These are phyloP conservation scores for Hirsutella minnesotensis DNA, from an alignment of 2,329 filamentous ascomycete genomes.

Conservation along the genomic window DNA sequence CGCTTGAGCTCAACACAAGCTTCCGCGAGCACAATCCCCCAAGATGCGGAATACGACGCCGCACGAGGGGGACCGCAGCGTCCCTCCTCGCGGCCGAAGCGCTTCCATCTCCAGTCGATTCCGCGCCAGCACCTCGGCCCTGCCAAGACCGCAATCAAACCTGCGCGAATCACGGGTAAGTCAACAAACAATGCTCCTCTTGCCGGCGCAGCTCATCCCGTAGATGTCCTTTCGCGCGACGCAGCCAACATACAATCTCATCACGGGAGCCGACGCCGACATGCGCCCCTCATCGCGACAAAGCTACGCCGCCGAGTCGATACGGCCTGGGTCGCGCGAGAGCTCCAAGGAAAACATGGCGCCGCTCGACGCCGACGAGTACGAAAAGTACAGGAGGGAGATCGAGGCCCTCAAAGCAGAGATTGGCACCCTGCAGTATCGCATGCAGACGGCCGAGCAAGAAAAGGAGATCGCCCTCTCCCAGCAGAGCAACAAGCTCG, in stretches of 20 bases:
- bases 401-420: slow-evolving; percentile 80
- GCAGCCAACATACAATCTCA: slow-evolving; percentile 47
- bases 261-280: slow-evolving; percentile 39
- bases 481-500: slow-evolving; percentile 71
- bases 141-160: slow-evolving; percentile 23
- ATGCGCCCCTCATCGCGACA: slow-evolving; percentile 27
- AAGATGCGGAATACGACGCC: slow-evolving; percentile 22
- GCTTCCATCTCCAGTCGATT: slow-evolving; percentile 19
- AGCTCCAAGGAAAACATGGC: slow-evolving; percentile 49
- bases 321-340: slow-evolving; percentile 38
- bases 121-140: slow-evolving; percentile 22
- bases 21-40: neutral
- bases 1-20: neutral
- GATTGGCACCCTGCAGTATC: slow-evolving; percentile 77
- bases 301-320: slow-evolving; percentile 25
- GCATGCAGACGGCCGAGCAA: slow-evolving; percentile 75
- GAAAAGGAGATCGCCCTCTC: slow-evolving; percentile 72
- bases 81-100: slow-evolving; percentile 14
- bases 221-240: slow-evolving; percentile 36
- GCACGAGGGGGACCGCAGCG: slow-evolving; percentile 17
- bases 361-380: slow-evolving; percentile 45
- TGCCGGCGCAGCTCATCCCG: neutral
- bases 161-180: slow-evolving; percentile 27
- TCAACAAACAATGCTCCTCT: slow-evolving; percentile 10
- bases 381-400: slow-evolving; percentile 42